Evolutionary conservation across 2,329 filamentous ascomycete genomes (phyloP).

Genomic region (Calonectria pseudoturangicola): DNA sequence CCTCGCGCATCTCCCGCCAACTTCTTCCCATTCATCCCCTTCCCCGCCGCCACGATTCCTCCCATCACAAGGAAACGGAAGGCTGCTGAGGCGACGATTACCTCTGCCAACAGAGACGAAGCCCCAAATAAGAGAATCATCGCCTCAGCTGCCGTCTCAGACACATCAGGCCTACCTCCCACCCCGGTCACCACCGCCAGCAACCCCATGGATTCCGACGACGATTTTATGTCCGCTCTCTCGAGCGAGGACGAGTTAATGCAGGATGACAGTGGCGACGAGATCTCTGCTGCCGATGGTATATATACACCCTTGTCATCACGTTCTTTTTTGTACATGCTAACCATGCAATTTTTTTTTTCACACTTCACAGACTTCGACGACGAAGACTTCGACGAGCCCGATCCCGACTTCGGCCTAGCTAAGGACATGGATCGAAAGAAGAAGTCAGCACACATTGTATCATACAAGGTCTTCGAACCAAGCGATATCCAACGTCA

Average conservation of each 20-base stretch:
- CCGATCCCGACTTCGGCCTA: constrained; percentile 73
- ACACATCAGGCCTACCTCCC: constrained; percentile 69
- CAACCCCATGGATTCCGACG: constrained; percentile 92
- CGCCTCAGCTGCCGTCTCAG: constrained; percentile 69
- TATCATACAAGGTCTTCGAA: constrained; percentile 87
- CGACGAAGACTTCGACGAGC: constrained; percentile 74
- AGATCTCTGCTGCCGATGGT: constrained; percentile 74
- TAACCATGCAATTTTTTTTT: constrained; percentile 38
- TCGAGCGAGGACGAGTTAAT: constrained; percentile 85
- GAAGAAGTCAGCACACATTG: constrained; percentile 85
- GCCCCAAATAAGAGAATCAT: constrained; percentile 72
- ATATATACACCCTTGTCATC: constrained; percentile 46
- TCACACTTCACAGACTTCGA: constrained; percentile 69
- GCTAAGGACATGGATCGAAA: constrained; percentile 81
- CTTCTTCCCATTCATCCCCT: constrained; percentile 22
- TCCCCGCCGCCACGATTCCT: constrained; percentile 72
- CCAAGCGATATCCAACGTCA: constrained; percentile 88
- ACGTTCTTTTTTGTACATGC: constrained; percentile 23
- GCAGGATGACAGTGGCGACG: constrained; percentile 87
- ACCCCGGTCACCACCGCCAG: constrained; percentile 73
- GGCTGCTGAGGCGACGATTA: constrained; percentile 79
- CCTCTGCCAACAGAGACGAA: constrained; percentile 65
- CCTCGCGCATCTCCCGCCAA: not conserved
- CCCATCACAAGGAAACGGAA: constrained; percentile 76
- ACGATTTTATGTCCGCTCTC: constrained; percentile 91